Evolutionary conservation across 148 eudicot species (phyloP), one percentile per base, ranked within the genome.

Genomic region (Rhododendron williamsianum): DNA sequence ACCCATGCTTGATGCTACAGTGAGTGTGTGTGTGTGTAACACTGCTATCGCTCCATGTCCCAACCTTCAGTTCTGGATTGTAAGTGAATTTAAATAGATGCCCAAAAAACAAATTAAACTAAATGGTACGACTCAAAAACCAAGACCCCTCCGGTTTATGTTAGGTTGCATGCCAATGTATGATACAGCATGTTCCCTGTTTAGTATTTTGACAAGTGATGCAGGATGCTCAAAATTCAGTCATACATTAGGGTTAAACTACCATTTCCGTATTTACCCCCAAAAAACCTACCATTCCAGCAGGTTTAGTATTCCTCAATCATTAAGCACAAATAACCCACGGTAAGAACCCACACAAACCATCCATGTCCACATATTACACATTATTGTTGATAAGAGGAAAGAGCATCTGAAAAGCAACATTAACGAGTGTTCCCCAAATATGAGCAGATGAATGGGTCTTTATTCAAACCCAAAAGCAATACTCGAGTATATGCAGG

Each of bases 381-480:
- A 10, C 18, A 80, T 80, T 49, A 49, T 25, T 76, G 19, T 78
- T 3, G 81, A 78, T 23, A 43, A 46, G 33, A 45, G n/a, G 81
- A 43, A 78, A 43, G 81, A 23, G 15, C 30, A 16, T 21, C 54
- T 45, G 33, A 78, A 45, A 78, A 76, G 80, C 80, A 76, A 78
- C 81, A 46, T 36, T 74, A 35, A 74, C 4, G 21, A 78, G 56
- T 25, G 30, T n/a, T 46, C 81, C 45, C 19, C 15, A 67, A 69
- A 83, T 46, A 69, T 67, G 23, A 27, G 52, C 60, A 82, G 25
- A 25, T 13, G 23, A 43, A 25, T 46, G 13, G 16, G 27, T 13
- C 45, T 18, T 69, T 71, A 77, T 69, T 36, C 78, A 71, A 81
- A 49, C n/a, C 65, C 58, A 63, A 85, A 85, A 43, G 65, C 1